Base-by-base conservation (phyloP, 495 filamentous ascomycete genomes). In the Xylaria grammica region DNA sequence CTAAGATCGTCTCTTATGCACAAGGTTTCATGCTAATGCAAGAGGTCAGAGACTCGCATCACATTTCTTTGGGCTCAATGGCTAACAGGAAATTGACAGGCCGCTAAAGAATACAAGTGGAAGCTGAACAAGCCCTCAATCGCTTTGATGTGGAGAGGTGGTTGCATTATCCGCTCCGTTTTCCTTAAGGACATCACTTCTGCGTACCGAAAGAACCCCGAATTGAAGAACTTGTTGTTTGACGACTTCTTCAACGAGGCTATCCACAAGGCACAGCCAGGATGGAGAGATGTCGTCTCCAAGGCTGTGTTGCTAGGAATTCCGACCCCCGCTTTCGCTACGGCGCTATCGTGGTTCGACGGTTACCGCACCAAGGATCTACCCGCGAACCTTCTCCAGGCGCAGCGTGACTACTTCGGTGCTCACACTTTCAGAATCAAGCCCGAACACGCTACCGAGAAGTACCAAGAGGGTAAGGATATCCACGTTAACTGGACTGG, bases 11-110 rank as follows among this genome's bases (percentile, higher is more conserved):
- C 81, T 99, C 95, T 40, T 99, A 99, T 76, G 92, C 94, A 68
- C 95, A 99, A 81, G 95, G 95, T 75, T 99, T 99, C 86, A 99
- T 99, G 96, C 87, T 99, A 75, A 97, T 99, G 86, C 95, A 98
- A 84, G 89, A 97, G 81, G 93, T 96, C 81, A 79, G 90, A 78
- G 38, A 53, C n/a, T 10, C 29, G 34, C 15, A 24, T 32, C 15
- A 45, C 1, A 46, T 46, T 45, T 10, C 24, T 27, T 11, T 44
- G 19, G 24, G n/a, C 11, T 26, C 32, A 26, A 15, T 40, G 26
- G 40, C 71, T 78, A 64, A 76, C 68, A 15, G 38, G 54, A 52
- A 32, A 11, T 67, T 60, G 46, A 57, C 63, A 84, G 93, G 94
- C 95, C 69, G 95, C 94, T 77, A 94, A 91, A 79, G 91, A 97